These are phyloP conservation scores for Clarireedia paspali DNA, from an alignment of 2,329 filamentous ascomycete genomes.

Conservation along the genomic window DNA sequence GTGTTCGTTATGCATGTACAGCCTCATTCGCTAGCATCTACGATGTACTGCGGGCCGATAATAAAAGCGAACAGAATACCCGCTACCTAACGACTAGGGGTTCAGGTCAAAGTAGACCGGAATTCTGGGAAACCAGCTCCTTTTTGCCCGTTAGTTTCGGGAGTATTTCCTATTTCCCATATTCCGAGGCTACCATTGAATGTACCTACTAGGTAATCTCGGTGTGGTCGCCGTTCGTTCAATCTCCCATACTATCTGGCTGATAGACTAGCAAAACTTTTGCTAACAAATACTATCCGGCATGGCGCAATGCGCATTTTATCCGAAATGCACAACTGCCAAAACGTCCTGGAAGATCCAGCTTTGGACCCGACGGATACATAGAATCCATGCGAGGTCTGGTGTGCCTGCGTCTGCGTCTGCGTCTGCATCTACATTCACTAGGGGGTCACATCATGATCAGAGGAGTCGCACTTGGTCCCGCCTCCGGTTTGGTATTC, in stretches of 20 bases:
- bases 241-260: too few relatives aligned
- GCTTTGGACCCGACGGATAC: background rate
- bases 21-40: background rate
- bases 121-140: too few relatives aligned
- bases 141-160: too few relatives aligned
- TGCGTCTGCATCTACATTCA: background rate
- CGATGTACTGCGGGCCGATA: background rate
- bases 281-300: too few relatives aligned
- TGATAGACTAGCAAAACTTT: too few relatives aligned
- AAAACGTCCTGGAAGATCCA: background rate
- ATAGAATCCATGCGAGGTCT: background rate
- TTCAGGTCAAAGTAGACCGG: too few relatives aligned
- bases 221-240: too few relatives aligned
- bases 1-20: background rate
- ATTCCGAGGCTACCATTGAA: too few relatives aligned
- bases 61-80: background rate
- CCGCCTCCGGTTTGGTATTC: background rate
- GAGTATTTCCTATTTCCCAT: too few relatives aligned
- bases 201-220: too few relatives aligned
- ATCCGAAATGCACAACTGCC: background rate
- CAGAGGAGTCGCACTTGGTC: background rate
- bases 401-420: constrained; percentile 7
- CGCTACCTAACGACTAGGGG: too few relatives aligned
- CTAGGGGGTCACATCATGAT: constrained; percentile 1
- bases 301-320: background rate